Conservation (phyloP, 345 rosid species). For the Eucalyptus curtisii region DNA sequence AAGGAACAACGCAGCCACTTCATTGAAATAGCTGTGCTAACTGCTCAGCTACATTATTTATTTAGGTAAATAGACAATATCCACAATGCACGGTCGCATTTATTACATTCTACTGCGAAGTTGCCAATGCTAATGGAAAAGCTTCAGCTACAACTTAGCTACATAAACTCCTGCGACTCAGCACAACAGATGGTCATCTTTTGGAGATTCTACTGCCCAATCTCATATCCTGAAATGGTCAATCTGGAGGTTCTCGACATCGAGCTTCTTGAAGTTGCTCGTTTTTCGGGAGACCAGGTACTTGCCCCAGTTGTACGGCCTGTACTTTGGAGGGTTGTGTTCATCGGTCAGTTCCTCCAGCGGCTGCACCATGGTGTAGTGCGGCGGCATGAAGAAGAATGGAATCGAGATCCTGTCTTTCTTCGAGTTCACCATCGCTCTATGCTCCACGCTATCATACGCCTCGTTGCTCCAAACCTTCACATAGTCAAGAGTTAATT, state of each 20-base stretch:
- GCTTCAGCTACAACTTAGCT: background rate
- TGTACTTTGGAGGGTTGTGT: conserved; percentile 22
- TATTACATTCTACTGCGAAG: background rate
- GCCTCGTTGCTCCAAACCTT: conserved; percentile 78
- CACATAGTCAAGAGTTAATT: background rate
- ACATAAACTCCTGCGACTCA: background rate
- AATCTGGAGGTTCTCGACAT: background rate
- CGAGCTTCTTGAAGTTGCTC: conserved; percentile 51
- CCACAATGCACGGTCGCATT: background rate
- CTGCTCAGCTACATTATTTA: background rate
- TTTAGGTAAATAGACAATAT: background rate
- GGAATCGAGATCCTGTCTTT: conserved; percentile 61
- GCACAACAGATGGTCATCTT: background rate
- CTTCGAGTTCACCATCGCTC: conserved; percentile 49
- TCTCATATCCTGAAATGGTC: conserved; percentile 29
- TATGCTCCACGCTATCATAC: conserved; percentile 76
- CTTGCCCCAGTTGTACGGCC: conserved; percentile 62
- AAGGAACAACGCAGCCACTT: background rate
- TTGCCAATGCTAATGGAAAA: background rate
- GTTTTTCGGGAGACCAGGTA: conserved; percentile 36
- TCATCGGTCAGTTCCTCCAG: conserved; percentile 38
- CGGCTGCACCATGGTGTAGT: conserved; percentile 42
- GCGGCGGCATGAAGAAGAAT: conserved; percentile 47
- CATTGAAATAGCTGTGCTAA: background rate
- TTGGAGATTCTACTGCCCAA: background rate